A percentile compares a stretch with the other conserved stretches of the same genome.
Evolutionary conservation across 139 green algal genomes (phyloP).

Genomic region (Limnomonas spitsbergensis): DNA sequence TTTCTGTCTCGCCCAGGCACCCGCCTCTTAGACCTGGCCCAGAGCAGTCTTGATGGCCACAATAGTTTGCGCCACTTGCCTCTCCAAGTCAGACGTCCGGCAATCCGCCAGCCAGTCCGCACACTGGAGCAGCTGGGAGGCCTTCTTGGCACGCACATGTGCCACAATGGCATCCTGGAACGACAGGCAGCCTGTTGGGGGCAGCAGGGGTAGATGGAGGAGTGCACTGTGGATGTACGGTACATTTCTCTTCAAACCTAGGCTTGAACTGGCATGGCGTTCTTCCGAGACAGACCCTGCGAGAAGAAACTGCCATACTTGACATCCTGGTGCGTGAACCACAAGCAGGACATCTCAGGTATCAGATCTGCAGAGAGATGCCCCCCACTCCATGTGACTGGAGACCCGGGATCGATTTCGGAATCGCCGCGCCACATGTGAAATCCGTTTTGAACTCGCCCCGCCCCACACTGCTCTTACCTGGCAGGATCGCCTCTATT

Average conservation of each 20-base stretch:
- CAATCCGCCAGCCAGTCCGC: not conserved
- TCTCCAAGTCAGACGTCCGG: no score
- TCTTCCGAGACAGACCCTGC: not conserved
- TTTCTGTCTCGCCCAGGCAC: no score
- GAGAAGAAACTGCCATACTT: not conserved
- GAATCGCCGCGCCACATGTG: no score
- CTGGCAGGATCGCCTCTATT: not conserved
- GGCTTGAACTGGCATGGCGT: not conserved
- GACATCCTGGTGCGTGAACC: not conserved
- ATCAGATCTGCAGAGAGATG: not conserved
- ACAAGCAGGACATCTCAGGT: not conserved
- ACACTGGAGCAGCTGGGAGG: not conserved
- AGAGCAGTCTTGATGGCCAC: no score
- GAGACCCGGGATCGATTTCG: no score
- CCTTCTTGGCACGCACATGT: slow-evolving; percentile 1
- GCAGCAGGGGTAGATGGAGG: not conserved
- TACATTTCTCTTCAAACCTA: not conserved
- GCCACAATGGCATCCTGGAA: not conserved
- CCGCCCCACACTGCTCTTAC: no score
- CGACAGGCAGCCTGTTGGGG: not conserved
- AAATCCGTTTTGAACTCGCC: no score
- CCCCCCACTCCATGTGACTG: no score
- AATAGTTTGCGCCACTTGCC: no score
- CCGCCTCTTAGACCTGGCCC: no score
- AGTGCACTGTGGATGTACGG: not conserved